phyloP scores from a whole-genome alignment of 768 basidiomycete genomes.

The Amanita exitialis region DNA sequence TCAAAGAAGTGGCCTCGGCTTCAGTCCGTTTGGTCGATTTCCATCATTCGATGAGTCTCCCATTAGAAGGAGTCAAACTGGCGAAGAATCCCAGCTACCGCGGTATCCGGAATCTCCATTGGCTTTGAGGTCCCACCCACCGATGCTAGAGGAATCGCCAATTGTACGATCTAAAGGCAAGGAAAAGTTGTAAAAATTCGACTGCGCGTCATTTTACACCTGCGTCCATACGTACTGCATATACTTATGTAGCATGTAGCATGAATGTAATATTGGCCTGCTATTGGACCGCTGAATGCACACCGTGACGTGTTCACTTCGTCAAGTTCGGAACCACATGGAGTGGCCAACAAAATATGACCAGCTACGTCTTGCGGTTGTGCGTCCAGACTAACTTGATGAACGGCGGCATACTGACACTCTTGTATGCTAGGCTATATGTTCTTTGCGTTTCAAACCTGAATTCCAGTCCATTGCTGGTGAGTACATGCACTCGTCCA shows the following conservation, averaged over 20 bases:
- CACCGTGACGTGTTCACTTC: no score
- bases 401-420: conserved; percentile 1
- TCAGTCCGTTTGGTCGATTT: conserved; percentile 16
- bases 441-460: conserved; percentile 36
- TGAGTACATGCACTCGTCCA: conserved; percentile 13
- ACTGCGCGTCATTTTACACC: not conserved
- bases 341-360: conserved; percentile 11
- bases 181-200: conserved; percentile 5
- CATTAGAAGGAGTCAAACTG: conserved; percentile 30
- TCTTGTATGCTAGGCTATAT: conserved; percentile 27
- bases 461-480: conserved; percentile 27
- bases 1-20: conserved; percentile 10
- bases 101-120: conserved; percentile 24
- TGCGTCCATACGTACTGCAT: not conserved
- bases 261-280: not conserved
- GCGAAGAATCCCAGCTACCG: conserved; percentile 21
- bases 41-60: conserved; percentile 42
- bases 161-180: conserved; percentile 17
- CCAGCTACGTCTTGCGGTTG: conserved; percentile 31
- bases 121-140: conserved; percentile 14
- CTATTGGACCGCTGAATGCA: not conserved
- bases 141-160: conserved; percentile 24
- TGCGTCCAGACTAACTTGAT: conserved; percentile 13
- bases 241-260: not conserved
- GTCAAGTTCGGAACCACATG: not conserved